phyloP scores from a whole-genome alignment of 441 rosid species.

The Aleurites moluccanus region DNA sequence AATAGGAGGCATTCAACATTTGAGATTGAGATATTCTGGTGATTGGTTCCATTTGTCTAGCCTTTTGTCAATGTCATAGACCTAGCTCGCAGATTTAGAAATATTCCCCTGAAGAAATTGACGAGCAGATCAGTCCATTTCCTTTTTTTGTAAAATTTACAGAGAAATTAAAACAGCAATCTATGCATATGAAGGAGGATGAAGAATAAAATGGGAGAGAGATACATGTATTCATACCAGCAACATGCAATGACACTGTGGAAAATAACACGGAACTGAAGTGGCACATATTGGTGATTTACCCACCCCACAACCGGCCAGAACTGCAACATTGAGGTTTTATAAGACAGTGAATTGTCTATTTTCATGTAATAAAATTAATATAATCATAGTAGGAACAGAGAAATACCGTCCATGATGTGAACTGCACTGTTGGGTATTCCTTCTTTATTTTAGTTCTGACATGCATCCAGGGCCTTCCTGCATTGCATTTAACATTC shows the following conservation, averaged over 20 bases:
- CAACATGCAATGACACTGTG: conserved; percentile 54
- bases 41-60: conserved; percentile 24
- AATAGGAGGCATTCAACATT: background rate
- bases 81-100: conserved; percentile 70
- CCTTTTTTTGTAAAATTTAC: background rate
- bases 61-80: conserved; percentile 58
- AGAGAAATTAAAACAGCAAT: background rate
- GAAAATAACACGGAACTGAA: conserved; percentile 81
- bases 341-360: background rate
- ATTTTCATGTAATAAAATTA: background rate
- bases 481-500: conserved; percentile 60
- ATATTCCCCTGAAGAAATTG: conserved; percentile 71
- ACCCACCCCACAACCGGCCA: conserved; percentile 93
- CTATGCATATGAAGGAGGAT: background rate
- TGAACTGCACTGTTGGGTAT: conserved; percentile 65
- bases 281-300: conserved; percentile 80
- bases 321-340: conserved; percentile 50
- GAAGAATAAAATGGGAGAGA: background rate
- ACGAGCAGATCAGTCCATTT: background rate
- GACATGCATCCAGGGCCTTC: conserved; percentile 78
- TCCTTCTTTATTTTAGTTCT: conserved; percentile 69
- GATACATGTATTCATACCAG: conserved; percentile 49
- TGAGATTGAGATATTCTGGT: background rate
- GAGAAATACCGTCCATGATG: conserved; percentile 78
- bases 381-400: conserved; percentile 2